Evolutionary conservation across 176 grass and related monocot genomes (phyloP), one percentile per base, ranked within the genome.

Genomic region (Triticum dicoccoides): DNA sequence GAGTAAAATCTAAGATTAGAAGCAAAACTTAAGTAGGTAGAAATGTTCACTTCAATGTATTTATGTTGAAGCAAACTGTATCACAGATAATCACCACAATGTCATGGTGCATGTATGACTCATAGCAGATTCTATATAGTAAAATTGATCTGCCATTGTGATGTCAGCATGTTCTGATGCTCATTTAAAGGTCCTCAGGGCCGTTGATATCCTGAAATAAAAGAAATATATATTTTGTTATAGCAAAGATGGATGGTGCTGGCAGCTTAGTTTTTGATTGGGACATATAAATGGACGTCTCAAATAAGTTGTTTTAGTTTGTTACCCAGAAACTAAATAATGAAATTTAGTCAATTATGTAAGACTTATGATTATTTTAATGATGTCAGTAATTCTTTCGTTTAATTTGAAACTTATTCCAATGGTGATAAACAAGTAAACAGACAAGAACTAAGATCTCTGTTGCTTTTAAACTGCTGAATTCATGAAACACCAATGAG

Each of bases 181-280:
- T 66, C 42, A 51, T 66, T 85, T 77, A 91, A 25, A 88, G 68
- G 42, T 86, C 86, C 83, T 90, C 88, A 32, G 86, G 75, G 25
- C 83, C 86, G 18, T 82, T 95, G 74, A 95, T 92, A 5, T 87
- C 75, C 93, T 92, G 86, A 84, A 69, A 66, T 42, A 70, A 84
- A 47, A 87, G n/a, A 61, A 15, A 78, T 11, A 64, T 25, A 35
- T 20, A 18, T 73, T 3, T 78, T 78, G 6, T 77, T 80, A 52
- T 29, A 44, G 56, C 82, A 29, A 75, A 61, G 6, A 78, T 83
- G 13, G 37, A 30, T 39, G 8, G 5, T 17, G 4, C 38, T 90
- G 13, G 66, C 20, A 74, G 17, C 13, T 84, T 82, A n/a, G 0
- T 30, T 51, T 63, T 47, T 69, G 1, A 32, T 61, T 23, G 3